Base-by-base conservation (phyloP, 139 green algal species). In the Deuterostichococcus epilithicus region DNA sequence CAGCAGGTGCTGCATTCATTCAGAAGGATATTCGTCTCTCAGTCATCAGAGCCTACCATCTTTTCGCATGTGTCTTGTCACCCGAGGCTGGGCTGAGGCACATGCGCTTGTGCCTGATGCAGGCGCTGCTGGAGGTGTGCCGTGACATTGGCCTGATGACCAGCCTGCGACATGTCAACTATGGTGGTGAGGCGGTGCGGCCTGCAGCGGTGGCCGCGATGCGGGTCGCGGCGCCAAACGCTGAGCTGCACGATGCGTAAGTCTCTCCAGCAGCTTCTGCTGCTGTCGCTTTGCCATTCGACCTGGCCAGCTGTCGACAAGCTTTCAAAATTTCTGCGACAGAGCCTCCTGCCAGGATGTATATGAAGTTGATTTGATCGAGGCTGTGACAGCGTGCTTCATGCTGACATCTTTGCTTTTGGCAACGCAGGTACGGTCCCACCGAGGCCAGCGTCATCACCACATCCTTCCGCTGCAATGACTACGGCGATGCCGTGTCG, bases 371-470 rank as follows among this genome's bases (percentile, higher is more conserved):
- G n/a, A n/a, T n/a, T n/a, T n/a, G n/a, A n/a, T n/a, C n/a, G n/a
- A n/a, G n/a, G n/a, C n/a, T n/a, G n/a, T n/a, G n/a, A n/a, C n/a
- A n/a, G n/a, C n/a, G n/a, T n/a, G n/a, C n/a, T n/a, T n/a, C n/a
- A n/a, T n/a, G n/a, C n/a, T n/a, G n/a, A n/a, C n/a, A n/a, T n/a
- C n/a, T n/a, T n/a, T n/a, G n/a, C n/a, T n/a, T n/a, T n/a, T n/a
- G n/a, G n/a, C n/a, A n/a, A n/a, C n/a, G n/a, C n/a, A n/a, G n/a
- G n/a, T n/a, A n/a, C 47, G 68, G 74, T 42, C 69, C 80, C 1
- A 83, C 58, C 13, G 68, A 77, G 32, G 33, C 68, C 38, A 80
- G 69, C n/a, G n/a, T 78, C 35, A 45, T 66, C 52, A 63, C 52
- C 13, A 63, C 52, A 5, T 63, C 52, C 52, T 63, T 63, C 52